phyloP scores from a whole-genome alignment of 345 rosid species.

The Hibiscus mutabilis region DNA sequence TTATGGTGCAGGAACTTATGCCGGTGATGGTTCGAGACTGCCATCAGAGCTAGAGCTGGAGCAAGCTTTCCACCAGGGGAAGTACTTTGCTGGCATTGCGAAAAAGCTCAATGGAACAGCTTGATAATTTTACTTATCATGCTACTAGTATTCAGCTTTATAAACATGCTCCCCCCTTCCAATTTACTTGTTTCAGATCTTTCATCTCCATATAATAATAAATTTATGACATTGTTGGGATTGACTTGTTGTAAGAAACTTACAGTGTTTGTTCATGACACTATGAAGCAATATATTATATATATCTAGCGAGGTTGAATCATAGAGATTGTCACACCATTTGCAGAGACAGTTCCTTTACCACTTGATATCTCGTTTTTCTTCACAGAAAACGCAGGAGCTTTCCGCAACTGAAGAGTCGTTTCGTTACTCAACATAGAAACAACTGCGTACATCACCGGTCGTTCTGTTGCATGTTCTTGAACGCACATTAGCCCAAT shows the following conservation, averaged over 20 bases:
- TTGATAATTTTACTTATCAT: constrained; percentile 10
- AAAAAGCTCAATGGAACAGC: constrained; percentile 54
- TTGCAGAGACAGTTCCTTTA: constrained; percentile 21
- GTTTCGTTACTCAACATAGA: constrained; percentile 37
- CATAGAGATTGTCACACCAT: constrained; percentile 26
- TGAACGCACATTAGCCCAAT: constrained; percentile 62
- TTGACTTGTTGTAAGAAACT: constrained; percentile 29
- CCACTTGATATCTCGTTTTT: constrained; percentile 4
- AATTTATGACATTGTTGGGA: background rate
- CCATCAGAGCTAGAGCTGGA: constrained; percentile 56
- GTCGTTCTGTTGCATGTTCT: constrained; percentile 41
- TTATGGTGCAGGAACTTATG: constrained; percentile 67
- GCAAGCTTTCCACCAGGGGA: constrained; percentile 72
- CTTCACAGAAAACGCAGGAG: constrained; percentile 35
- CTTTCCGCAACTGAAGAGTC: constrained; percentile 33
- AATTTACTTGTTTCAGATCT: background rate
- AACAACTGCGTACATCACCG: constrained; percentile 43
- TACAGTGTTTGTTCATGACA: constrained; percentile 34
- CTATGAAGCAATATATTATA: background rate
- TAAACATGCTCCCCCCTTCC: background rate
- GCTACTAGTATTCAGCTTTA: background rate
- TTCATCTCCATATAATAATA: background rate
- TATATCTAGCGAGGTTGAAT: constrained; percentile 29
- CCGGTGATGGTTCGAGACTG: constrained; percentile 65
- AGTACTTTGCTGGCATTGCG: constrained; percentile 48